Evolutionary conservation across 2,329 filamentous ascomycete genomes (phyloP), one percentile per base, ranked within the genome.

Genomic region (Fusarium odoratissimum): DNA sequence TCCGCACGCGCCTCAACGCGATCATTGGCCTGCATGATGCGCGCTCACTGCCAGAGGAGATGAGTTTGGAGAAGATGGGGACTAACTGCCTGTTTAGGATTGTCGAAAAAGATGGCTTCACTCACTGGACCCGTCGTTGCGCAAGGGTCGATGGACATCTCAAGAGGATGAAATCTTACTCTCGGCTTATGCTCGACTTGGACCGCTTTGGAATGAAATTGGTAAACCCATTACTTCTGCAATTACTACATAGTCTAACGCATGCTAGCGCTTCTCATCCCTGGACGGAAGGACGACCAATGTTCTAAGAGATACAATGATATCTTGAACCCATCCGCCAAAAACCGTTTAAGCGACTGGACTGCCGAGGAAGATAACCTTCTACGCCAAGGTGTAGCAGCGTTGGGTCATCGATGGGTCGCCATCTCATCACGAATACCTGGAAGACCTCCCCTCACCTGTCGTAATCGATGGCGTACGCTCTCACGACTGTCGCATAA

Each of bases 21-120:
- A n/a, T 49, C 49, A 42, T 38, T 37, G 25, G 23, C 6, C 5
- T 44, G 59, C 41, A 45, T 44, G 54, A 42, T 35, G 21, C 45
- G 28, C 16, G 10, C n/a, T 23, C 33, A 40, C 21, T 41, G 12
- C 6, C 8, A 31, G 11, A n/a, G 16, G 37, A 48, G 31, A 28
- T 38, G 23, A 42, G 4, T 19, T 19, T 1, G 3, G 3, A 12
- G n/a, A 11, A 12, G 25, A 51, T 17, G 17, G 23, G 4, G 31
- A n/a, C 52, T 76, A 23, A 76, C 38, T 30, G 6, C 2, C 2
- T 8, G 1, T 21, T 1, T 19, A 79, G 76, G 77, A 78, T 41
- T 79, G 77, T 35, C 71, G 77, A 5, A 79, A 79, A 68, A 73
- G 77, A 40, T 79, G 77, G 77, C 78, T 79, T 70, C 77, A 79